Evolutionary conservation across 306 rosid species (phyloP).

Genomic region (Quercus cerris): DNA sequence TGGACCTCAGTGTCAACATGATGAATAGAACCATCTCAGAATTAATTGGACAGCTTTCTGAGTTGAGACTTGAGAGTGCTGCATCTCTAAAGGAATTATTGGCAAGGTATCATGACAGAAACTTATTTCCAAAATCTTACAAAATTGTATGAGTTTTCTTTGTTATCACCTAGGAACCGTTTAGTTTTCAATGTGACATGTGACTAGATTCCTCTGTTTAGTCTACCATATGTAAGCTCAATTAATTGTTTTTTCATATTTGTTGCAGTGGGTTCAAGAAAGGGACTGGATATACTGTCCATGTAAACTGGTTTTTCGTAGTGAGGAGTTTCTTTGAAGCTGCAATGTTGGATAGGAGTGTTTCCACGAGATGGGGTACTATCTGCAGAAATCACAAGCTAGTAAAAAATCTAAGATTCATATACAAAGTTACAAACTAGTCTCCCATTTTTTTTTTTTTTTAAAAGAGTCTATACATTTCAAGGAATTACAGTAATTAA

Average conservation of each 20-base stretch:
- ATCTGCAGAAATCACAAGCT: conserved; percentile 20
- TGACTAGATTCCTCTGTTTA: neutral
- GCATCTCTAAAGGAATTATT: too few relatives aligned
- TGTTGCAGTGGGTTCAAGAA: neutral
- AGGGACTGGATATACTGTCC: neutral
- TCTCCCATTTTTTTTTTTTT: too few relatives aligned
- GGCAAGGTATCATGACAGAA: too few relatives aligned
- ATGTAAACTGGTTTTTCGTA: neutral
- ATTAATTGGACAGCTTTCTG: too few relatives aligned
- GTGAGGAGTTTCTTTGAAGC: neutral
- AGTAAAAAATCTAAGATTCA: neutral
- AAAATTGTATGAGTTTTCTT: neutral
- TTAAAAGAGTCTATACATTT: neutral
- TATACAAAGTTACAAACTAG: neutral
- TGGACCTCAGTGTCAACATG: too few relatives aligned
- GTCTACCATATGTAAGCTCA: conserved; percentile 20
- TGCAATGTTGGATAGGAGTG: neutral
- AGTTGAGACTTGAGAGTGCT: too few relatives aligned
- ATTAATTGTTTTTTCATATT: conserved; percentile 30
- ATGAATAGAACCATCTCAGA: too few relatives aligned
- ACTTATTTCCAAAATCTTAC: too few relatives aligned
- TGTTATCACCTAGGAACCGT: neutral
- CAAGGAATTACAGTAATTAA: neutral
- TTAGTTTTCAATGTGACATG: neutral
- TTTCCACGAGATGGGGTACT: conserved; percentile 17